These are phyloP conservation scores for Gonapodya sp. DNA, from an alignment of 192 early-diverging fungal species.

Conservation along the genomic window DNA sequence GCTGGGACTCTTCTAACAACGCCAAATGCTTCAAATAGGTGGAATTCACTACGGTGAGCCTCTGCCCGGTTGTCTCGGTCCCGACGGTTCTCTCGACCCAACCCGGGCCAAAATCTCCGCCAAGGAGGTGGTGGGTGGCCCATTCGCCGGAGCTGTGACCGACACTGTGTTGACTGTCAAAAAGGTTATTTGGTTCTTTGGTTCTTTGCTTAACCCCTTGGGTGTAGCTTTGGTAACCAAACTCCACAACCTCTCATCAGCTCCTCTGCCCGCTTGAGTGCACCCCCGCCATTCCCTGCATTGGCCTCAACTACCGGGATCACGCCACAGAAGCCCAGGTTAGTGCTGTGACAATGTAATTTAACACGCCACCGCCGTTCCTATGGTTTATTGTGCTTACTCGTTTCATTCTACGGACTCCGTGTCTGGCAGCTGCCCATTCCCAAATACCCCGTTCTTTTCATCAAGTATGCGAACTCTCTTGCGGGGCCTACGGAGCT, in stretches of 20 bases:
- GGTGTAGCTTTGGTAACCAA: not conserved
- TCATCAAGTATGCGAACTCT: not conserved
- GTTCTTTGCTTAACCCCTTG: not conserved
- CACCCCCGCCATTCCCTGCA: slow-evolving; percentile 30
- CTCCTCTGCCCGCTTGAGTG: slow-evolving; percentile 32
- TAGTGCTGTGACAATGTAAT: too few species aligned
- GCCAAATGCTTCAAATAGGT: not conserved
- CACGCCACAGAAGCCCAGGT: slow-evolving; percentile 45
- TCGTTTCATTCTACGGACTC: too few species aligned
- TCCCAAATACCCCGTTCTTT: slow-evolving; percentile 6
- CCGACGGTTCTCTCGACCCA: not conserved
- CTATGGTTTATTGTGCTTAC: too few species aligned
- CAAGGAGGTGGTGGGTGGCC: not conserved
- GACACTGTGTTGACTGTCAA: not conserved
- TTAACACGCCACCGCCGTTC: too few species aligned
- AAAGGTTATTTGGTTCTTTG: not conserved
- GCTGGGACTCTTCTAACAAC: not conserved
- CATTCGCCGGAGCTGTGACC: not conserved
- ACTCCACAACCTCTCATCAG: too few species aligned
- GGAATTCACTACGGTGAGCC: not conserved
- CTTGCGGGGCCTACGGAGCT: not conserved
- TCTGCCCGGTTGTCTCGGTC: too few species aligned
- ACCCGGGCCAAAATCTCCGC: not conserved
- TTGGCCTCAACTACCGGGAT: slow-evolving; percentile 48
- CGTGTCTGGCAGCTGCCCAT: not conserved